Evolutionary conservation across 1,139 yeast species (phyloP).

Genomic region (Debaryomyces fabryi): DNA sequence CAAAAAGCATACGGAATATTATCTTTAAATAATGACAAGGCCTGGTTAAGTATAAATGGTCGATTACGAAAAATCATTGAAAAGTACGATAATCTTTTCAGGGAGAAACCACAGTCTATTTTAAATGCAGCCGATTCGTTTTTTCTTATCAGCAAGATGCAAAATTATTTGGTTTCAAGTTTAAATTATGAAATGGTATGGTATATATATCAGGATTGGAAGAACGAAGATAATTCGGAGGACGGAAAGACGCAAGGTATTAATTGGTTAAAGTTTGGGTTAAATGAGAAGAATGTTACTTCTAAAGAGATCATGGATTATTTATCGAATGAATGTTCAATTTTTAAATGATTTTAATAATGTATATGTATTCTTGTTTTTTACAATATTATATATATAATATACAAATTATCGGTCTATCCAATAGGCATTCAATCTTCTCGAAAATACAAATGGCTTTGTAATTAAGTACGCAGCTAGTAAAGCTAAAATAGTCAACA

Average conservation of each 20-base stretch:
- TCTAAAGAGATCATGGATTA: conserved; percentile 27
- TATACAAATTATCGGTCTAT: conserved; percentile 19
- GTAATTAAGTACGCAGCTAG: conserved; percentile 46
- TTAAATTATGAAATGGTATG: conserved; percentile 46
- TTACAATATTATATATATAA: background rate
- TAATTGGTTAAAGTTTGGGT: conserved; percentile 37
- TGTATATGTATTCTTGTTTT: conserved; percentile 2
- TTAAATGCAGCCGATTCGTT: conserved; percentile 20
- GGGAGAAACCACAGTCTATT: conserved; percentile 10
- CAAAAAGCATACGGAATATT: conserved; percentile 27
- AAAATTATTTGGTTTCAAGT: conserved; percentile 42
- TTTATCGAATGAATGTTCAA: conserved; percentile 19
- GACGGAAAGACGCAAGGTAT: conserved; percentile 13
- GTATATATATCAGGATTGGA: conserved; percentile 37
- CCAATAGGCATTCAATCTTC: conserved; percentile 45
- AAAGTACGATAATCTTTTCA: conserved; percentile 30
- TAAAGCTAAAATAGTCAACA: conserved; percentile 60
- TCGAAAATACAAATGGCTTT: conserved; percentile 61
- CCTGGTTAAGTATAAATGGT: conserved; percentile 30
- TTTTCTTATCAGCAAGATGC: conserved; percentile 39
- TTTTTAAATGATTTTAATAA: conserved; percentile 10
- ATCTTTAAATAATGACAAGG: conserved; percentile 20
- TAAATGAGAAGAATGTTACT: conserved; percentile 16
- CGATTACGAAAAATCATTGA: conserved; percentile 34
- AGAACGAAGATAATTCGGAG: conserved; percentile 8